Evolutionary conservation across 2,329 filamentous ascomycete genomes (phyloP).

Genomic region (Trichoderma sp.): DNA sequence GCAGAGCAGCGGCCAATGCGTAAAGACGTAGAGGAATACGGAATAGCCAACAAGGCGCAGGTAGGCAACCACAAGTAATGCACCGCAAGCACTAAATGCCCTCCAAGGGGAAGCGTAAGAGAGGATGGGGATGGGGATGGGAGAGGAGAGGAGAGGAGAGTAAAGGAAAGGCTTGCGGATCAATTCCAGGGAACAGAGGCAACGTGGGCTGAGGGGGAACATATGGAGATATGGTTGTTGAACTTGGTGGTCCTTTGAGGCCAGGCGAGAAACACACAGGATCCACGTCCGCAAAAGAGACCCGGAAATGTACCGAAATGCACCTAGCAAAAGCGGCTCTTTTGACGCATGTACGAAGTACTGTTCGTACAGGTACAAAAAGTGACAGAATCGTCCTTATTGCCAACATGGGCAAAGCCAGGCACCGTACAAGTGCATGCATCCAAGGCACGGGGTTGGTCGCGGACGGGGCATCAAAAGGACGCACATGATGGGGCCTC

Average conservation of each 20-base stretch:
- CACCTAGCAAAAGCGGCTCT: conserved; percentile 1
- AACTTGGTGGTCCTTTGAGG: not conserved
- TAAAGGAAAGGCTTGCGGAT: not conserved
- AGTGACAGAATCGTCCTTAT: not conserved
- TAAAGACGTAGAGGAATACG: not conserved
- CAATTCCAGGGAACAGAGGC: not conserved
- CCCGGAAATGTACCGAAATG: conserved; percentile 16
- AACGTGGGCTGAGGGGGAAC: not conserved
- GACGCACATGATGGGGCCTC: conserved; percentile 6
- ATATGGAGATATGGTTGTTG: conserved; percentile 4
- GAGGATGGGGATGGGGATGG: not conserved
- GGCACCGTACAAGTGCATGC: not conserved
- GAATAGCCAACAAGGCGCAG: not conserved
- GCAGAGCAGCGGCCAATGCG: not conserved
- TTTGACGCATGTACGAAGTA: not conserved
- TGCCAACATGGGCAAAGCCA: not conserved
- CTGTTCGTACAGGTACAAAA: not conserved
- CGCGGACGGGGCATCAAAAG: not conserved
- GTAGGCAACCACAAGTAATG: not conserved
- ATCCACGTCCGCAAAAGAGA: conserved; percentile 3
- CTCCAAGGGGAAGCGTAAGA: not conserved
- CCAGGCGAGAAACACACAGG: conserved; percentile 2
- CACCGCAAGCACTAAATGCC: not conserved
- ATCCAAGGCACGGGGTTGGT: not conserved
- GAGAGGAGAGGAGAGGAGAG: not conserved